Evolutionary conservation across 495 filamentous ascomycete genomes (phyloP), one percentile per base, ranked within the genome.

Genomic region (Bathelium albidoporum): DNA sequence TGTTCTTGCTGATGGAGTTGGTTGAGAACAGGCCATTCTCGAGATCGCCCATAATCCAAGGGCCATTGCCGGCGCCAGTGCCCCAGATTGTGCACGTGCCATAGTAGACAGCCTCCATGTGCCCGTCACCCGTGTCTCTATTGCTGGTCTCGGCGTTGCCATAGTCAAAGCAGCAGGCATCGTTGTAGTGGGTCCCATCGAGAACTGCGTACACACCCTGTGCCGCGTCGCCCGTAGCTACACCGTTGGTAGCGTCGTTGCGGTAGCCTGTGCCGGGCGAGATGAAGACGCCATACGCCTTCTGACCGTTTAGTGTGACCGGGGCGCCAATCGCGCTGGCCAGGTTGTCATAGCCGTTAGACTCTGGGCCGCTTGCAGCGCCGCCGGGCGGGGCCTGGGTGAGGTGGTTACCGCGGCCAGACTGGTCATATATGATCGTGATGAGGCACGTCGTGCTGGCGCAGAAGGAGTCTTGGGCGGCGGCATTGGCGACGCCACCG

Each of bases 91-190:
- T 79, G 68, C 64, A 73, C 62, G 70, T 70, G 41, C 82, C 82
- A 70, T 70, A 84, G 75, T 85, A 85, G 70, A 85, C 80, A 41
- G 82, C 80, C 70, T 85, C 82, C 82, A 85, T 84, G 65, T 84
- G 82, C 62, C 79, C 81, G 63, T 77, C 76, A 49, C 82, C 82
- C 1, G 81, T 84, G 65, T 84, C 82, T 10, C 31, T 70, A 63
- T 71, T 80, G 68, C 68, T 82, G 28, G 73, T 78, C 72, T 85
- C 82, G 45, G 82, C 82, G 55, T 85, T 85, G 60, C 82, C 82
- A 59, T 85, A 85, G 71, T 85, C 82, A 65, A 82, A 85, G 74
- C 82, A 85, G 76, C 82, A 85, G 31, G 34, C 76, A 36, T 62
- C 74, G 60, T 85, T 85, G 73, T 81, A 85, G 65, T 85, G 80